A percentile compares a stretch with the other conserved stretches of the same genome.
Evolutionary conservation across 768 basidiomycete species (phyloP).

Genomic region (Pleurotus ostreatus): DNA sequence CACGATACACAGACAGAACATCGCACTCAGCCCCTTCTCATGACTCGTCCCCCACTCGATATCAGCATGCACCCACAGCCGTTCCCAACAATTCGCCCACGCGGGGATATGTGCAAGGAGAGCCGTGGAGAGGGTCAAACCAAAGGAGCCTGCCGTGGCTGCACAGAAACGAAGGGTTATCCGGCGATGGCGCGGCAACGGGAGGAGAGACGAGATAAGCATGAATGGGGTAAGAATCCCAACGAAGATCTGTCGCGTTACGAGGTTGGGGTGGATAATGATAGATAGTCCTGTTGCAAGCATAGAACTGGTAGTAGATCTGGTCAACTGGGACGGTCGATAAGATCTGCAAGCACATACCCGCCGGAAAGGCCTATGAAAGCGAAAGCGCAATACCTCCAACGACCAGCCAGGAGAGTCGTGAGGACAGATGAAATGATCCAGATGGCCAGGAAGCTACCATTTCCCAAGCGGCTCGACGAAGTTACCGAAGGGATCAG

Average conservation of each 20-base stretch:
- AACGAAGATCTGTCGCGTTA: slow-evolving; percentile 41
- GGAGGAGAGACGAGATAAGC: slow-evolving; percentile 29
- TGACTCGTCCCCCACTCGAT: slow-evolving; percentile 48
- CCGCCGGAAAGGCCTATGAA: slow-evolving; percentile 53
- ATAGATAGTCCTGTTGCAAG: slow-evolving; percentile 50
- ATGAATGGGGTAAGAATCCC: slow-evolving; percentile 29
- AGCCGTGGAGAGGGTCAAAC: slow-evolving; percentile 48
- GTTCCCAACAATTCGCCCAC: slow-evolving; percentile 63
- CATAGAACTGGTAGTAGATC: slow-evolving; percentile 26
- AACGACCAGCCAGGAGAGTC: slow-evolving; percentile 50
- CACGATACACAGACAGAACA: slow-evolving; percentile 47
- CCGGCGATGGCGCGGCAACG: slow-evolving; percentile 41
- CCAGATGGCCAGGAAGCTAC: slow-evolving; percentile 59
- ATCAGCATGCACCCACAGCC: slow-evolving; percentile 49
- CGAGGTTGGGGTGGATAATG: slow-evolving; percentile 49
- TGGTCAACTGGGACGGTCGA: background rate
- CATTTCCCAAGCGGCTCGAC: slow-evolving; percentile 32
- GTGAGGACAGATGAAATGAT: slow-evolving; percentile 46
- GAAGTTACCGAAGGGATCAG: slow-evolving; percentile 49
- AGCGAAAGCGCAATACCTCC: slow-evolving; percentile 44
- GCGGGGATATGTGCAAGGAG: slow-evolving; percentile 43
- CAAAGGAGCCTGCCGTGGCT: slow-evolving; percentile 54
- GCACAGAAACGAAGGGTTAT: slow-evolving; percentile 45
- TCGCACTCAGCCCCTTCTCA: slow-evolving; percentile 59
- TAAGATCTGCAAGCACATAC: slow-evolving; percentile 24